phyloP scores from a whole-genome alignment of 2,329 filamentous ascomycete genomes.

The Orbilia javanica region DNA sequence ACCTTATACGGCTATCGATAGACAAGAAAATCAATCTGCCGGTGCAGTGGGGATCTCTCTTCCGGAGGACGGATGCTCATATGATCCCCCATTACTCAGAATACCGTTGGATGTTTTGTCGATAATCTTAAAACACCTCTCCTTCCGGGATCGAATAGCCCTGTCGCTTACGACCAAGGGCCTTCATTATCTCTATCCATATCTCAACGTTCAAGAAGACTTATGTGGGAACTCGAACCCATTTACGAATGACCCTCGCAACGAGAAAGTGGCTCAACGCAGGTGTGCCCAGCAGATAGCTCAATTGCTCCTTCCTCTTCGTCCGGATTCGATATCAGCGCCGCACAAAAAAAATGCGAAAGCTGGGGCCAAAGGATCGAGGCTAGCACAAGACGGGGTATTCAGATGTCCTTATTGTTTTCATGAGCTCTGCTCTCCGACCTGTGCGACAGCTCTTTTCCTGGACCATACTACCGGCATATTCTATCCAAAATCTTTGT shows the following conservation, averaged over 20 bases:
- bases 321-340: background rate
- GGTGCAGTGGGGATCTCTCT: background rate
- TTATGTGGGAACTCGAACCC: background rate
- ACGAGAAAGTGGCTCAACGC: background rate
- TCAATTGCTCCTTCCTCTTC: slow-evolving; percentile 2
- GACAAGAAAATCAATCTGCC: background rate
- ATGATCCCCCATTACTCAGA: slow-evolving; percentile 15
- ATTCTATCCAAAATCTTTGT: slow-evolving; percentile 29
- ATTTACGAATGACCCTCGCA: background rate
- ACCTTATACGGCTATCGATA: background rate
- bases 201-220: background rate
- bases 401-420: slow-evolving; percentile 38
- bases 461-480: slow-evolving; percentile 37
- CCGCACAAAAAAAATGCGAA: background rate
- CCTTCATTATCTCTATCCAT: slow-evolving; percentile 11
- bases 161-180: slow-evolving; percentile 34
- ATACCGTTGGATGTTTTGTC: slow-evolving; percentile 32
- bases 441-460: slow-evolving; percentile 28
- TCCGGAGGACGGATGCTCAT: background rate
- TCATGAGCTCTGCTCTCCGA: slow-evolving; percentile 20
- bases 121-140: slow-evolving; percentile 23
- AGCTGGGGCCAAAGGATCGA: background rate
- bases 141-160: slow-evolving; percentile 41
- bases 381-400: background rate
- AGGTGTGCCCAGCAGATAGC: slow-evolving; percentile 5